These are phyloP conservation scores for Spathaspora hagerdaliae DNA, from an alignment of 805 yeast species.

Conservation along the genomic window DNA sequence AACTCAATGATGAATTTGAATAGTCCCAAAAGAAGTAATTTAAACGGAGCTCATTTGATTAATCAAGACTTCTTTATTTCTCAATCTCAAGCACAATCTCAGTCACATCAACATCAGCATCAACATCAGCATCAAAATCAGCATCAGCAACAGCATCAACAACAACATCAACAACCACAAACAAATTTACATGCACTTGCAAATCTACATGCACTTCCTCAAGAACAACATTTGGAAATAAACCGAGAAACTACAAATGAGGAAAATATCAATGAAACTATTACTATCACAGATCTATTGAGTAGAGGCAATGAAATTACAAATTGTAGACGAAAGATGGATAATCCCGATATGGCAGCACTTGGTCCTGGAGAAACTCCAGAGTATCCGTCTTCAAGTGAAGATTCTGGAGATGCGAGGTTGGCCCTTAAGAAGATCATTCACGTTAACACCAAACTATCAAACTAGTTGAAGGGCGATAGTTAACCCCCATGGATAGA, in stretches of 20 bases:
- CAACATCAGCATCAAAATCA: neutral
- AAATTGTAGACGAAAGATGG: neutral
- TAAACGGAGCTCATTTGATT: slow-evolving; percentile 1
- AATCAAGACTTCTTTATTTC: slow-evolving; percentile 25
- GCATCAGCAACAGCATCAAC: slow-evolving; percentile 5
- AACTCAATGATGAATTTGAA: slow-evolving; percentile 30
- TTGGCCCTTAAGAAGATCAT: slow-evolving; percentile 34
- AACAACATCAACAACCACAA: slow-evolving; percentile 2
- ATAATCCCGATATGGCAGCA: neutral
- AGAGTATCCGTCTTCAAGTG: slow-evolving; percentile 7
- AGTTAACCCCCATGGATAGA: neutral
- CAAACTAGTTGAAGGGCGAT: slow-evolving; percentile 12
- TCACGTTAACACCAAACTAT: slow-evolving; percentile 16
- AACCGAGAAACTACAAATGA: neutral
- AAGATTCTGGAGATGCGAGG: slow-evolving; percentile 35
- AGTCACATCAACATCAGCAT: slow-evolving; percentile 3
- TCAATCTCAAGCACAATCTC: slow-evolving; percentile 9
- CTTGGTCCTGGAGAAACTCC: neutral
- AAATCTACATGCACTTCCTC: neutral
- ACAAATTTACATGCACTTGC: neutral
- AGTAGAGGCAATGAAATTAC: slow-evolving; percentile 4
- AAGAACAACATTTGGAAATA: neutral
- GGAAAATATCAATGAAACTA: slow-evolving; percentile 1
- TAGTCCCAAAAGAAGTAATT: slow-evolving; percentile 19
- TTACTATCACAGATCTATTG: slow-evolving; percentile 19